A percentile compares a stretch with the other conserved stretches of the same genome.
These are phyloP conservation scores for Pyrus pyrifolia DNA, from an alignment of 306 rosid species.

Conservation along the genomic window DNA sequence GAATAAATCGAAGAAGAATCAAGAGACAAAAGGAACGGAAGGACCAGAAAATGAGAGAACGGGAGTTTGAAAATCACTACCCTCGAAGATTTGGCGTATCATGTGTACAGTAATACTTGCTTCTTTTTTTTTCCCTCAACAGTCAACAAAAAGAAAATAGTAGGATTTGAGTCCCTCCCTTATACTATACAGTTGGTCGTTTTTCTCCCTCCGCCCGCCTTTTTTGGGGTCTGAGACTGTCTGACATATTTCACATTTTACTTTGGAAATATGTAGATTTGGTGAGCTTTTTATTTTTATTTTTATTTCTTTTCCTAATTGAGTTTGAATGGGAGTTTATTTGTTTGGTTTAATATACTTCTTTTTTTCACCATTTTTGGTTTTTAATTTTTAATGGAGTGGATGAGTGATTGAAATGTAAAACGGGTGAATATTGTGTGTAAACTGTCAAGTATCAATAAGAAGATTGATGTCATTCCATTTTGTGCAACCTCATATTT, in stretches of 20 bases:
- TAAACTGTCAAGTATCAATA: neutral
- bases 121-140: neutral
- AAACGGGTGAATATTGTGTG: slow-evolving; percentile 15
- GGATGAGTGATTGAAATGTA: slow-evolving; percentile 27
- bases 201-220: slow-evolving; percentile 18
- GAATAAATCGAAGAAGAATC: neutral
- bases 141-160: neutral
- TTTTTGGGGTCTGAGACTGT: slow-evolving; percentile 3
- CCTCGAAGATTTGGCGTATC: slow-evolving; percentile 3
- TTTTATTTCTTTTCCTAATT: neutral
- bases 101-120: slow-evolving; percentile 42
- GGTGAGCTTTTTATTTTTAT: slow-evolving; percentile 21
- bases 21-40: neutral
- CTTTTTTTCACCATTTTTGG: slow-evolving; percentile 6
- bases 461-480: neutral
- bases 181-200: slow-evolving; percentile 11
- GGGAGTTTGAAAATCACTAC: neutral
- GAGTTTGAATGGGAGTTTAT: slow-evolving; percentile 6
- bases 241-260: neutral
- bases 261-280: slow-evolving; percentile 5
- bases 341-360: neutral
- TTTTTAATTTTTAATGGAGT: slow-evolving; percentile 8
- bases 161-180: slow-evolving; percentile 5
- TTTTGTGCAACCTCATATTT: neutral
- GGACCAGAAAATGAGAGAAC: neutral